Conservation (phyloP, 345 rosid genomes). For the Laguncularia racemosa region DNA sequence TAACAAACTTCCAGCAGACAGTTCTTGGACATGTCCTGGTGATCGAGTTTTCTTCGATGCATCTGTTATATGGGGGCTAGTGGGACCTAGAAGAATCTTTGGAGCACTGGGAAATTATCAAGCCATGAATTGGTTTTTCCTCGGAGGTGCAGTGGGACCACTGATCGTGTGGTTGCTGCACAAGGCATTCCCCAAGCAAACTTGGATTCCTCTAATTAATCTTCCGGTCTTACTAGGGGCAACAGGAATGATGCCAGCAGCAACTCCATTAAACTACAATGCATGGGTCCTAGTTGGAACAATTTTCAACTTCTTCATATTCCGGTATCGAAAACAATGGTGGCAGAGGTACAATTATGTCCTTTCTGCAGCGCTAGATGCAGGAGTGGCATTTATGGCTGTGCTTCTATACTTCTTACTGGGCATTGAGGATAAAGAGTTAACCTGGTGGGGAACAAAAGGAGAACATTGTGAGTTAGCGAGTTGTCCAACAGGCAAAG, state of each 20-base stretch:
- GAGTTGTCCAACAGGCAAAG: constrained; percentile 10
- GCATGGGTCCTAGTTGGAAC: constrained; percentile 71
- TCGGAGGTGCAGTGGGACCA: constrained; percentile 72
- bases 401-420: constrained; percentile 8
- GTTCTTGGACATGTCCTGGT: constrained; percentile 80
- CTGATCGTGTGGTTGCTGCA: constrained; percentile 57
- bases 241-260: constrained; percentile 68
- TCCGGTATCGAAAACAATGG: constrained; percentile 61
- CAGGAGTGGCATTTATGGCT: constrained; percentile 13
- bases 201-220: constrained; percentile 79
- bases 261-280: constrained; percentile 65
- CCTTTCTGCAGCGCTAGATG: constrained; percentile 11
- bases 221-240: constrained; percentile 82
- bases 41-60: constrained; percentile 85
- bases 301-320: constrained; percentile 64
- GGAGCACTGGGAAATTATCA: constrained; percentile 64
- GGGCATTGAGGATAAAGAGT: not conserved
- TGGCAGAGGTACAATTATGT: constrained; percentile 67
- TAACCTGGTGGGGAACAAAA: constrained; percentile 10
- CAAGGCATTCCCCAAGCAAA: constrained; percentile 59
- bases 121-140: constrained; percentile 78
- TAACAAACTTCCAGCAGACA: constrained; percentile 45
- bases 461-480: constrained; percentile 11
- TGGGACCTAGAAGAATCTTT: constrained; percentile 67
- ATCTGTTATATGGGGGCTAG: constrained; percentile 81